Conservation (phyloP, 305 asterid species). For the Stenogyne calaminthoides region DNA sequence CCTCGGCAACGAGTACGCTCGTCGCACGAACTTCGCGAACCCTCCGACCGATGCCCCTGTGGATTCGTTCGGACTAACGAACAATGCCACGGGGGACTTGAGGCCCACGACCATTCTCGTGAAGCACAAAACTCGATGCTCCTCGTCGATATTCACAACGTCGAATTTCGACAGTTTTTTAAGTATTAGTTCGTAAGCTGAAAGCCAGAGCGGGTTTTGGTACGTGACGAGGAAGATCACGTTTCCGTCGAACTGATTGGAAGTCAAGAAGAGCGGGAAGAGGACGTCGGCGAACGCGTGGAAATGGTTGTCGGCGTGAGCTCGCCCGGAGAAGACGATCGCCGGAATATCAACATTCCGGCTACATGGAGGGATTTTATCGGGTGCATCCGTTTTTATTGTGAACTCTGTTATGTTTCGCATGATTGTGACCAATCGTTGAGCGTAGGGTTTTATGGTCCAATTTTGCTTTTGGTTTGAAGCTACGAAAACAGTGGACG, state of each 20-base stretch:
- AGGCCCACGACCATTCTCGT: conserved; percentile 51
- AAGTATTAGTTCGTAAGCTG: conserved; percentile 36
- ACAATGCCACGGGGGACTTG: conserved; percentile 37
- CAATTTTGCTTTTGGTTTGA: conserved; percentile 22
- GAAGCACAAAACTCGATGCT: conserved; percentile 46
- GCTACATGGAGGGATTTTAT: conserved; percentile 36
- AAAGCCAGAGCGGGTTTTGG: conserved; percentile 37
- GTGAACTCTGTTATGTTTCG: conserved; percentile 24
- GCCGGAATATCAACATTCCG: conserved; percentile 40
- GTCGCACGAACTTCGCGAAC: conserved; percentile 36
- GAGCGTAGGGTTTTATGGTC: conserved; percentile 52
- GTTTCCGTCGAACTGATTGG: conserved; percentile 41
- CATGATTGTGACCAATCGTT: conserved; percentile 39
- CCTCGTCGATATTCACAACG: conserved; percentile 40
- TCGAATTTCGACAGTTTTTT: conserved; percentile 44
- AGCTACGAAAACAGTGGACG: conserved; percentile 43
- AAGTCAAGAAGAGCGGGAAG: conserved; percentile 52
- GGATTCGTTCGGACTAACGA: conserved; percentile 25
- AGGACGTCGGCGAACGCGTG: conserved; percentile 61
- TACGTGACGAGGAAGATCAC: conserved; percentile 44
- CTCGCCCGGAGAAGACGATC: conserved; percentile 54
- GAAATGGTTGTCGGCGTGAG: conserved; percentile 54
- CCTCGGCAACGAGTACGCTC: not conserved
- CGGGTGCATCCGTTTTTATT: not conserved
- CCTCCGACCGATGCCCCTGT: conserved; percentile 24